Conservation (phyloP, 1,284 basidiomycete species). For the Fistulina hepatica region DNA sequence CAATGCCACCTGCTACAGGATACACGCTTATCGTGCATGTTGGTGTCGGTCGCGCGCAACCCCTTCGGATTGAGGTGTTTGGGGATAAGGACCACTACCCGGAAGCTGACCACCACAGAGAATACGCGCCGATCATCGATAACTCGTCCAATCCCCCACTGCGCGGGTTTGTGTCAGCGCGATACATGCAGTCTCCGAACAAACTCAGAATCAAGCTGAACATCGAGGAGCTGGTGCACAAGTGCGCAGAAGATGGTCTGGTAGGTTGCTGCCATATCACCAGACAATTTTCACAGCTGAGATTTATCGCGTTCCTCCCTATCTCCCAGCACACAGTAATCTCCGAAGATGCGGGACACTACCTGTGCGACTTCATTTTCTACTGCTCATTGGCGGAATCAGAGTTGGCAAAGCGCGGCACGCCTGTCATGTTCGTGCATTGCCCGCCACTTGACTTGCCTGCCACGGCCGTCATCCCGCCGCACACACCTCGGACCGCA, state of each 20-base stretch:
- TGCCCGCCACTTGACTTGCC: constrained; percentile 12
- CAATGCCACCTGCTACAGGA: constrained; percentile 30
- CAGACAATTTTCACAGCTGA: background rate
- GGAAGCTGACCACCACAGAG: constrained; percentile 13
- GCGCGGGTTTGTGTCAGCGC: constrained; percentile 1
- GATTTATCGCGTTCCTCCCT: too few species aligned
- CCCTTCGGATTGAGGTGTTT: constrained; percentile 36
- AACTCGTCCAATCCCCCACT: background rate
- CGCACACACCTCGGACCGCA: constrained; percentile 88
- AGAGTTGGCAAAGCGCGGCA: constrained; percentile 9
- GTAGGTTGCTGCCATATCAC: background rate
- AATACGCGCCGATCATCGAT: constrained; percentile 2
- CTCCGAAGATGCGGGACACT: constrained; percentile 26
- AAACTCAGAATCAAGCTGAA: background rate
- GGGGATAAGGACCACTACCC: constrained; percentile 43
- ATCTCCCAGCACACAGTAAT: constrained; percentile 10
- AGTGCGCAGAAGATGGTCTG: background rate
- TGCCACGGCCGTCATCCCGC: too few species aligned
- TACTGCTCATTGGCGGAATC: constrained; percentile 24
- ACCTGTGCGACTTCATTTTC: constrained; percentile 25
- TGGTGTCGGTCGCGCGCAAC: constrained; percentile 39
- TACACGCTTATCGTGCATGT: constrained; percentile 47
- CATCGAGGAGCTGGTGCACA: background rate
- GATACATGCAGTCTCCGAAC: background rate
- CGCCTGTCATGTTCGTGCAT: constrained; percentile 13